Percentiles rank a stretch among this genome's conserved stretches.
phyloP scores from a whole-genome alignment of 2,329 filamentous ascomycete genomes.

The Daldinia sp. region DNA sequence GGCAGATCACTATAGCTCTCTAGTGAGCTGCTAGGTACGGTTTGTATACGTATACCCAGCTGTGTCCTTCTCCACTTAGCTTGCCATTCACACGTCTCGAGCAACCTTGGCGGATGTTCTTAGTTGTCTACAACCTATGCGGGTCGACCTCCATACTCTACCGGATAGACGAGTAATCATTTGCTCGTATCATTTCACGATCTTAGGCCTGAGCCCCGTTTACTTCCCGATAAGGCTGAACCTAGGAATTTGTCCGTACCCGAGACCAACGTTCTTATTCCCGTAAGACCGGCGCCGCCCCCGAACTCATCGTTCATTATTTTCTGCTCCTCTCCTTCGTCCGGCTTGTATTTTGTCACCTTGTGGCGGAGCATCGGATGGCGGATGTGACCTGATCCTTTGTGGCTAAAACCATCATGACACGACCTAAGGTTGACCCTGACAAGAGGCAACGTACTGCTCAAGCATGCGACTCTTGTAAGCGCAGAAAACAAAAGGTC shows the following conservation, averaged over 20 bases:
- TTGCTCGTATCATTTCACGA: conserved; percentile 37
- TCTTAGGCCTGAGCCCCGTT: conserved; percentile 32
- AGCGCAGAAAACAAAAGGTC: conserved; percentile 73
- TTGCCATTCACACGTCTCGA: conserved; percentile 25
- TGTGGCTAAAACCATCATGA: conserved; percentile 50
- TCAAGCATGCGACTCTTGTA: conserved; percentile 71
- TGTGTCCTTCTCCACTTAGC: conserved; percentile 33
- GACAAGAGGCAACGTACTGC: conserved; percentile 70
- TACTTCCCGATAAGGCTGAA: conserved; percentile 46
- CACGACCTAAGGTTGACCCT: conserved; percentile 62
- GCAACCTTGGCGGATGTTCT: conserved; percentile 28
- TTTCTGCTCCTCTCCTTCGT: conserved; percentile 36
- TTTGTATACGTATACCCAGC: conserved; percentile 24
- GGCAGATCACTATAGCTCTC: conserved; percentile 38
- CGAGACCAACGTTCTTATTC: conserved; percentile 44
- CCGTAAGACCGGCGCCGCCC: conserved; percentile 44
- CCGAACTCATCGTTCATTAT: conserved; percentile 38
- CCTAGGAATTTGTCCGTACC: conserved; percentile 43
- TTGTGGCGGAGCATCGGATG: conserved; percentile 45
- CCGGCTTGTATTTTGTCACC: conserved; percentile 39
- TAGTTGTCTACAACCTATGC: conserved; percentile 41
- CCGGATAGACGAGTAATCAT: conserved; percentile 34
- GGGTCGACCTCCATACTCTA: conserved; percentile 36
- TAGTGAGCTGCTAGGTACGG: conserved; percentile 30
- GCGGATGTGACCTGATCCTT: conserved; percentile 47